phyloP scores from a whole-genome alignment of 805 yeast genomes.

The Cyberlindnera meyerae region DNA sequence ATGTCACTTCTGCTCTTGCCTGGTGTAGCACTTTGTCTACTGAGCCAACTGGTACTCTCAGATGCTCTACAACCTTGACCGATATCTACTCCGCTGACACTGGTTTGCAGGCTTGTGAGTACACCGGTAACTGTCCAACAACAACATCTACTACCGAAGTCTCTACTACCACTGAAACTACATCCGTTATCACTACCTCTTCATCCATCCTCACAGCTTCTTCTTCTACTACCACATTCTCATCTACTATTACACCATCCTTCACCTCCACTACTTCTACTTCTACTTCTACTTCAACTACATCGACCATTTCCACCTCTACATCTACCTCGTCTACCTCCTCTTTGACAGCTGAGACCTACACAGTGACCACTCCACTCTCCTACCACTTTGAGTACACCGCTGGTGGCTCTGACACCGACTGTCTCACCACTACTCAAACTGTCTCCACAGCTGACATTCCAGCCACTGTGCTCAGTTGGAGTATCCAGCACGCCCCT shows the following conservation, averaged over 20 bases:
- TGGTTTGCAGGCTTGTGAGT: slow-evolving; percentile 7
- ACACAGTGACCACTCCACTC: slow-evolving; percentile 15
- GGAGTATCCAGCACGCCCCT: slow-evolving; percentile 7
- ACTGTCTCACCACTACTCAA: slow-evolving; percentile 7
- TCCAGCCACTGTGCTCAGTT: slow-evolving; percentile 4
- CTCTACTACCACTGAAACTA: not conserved
- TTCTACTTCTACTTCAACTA: too few species aligned
- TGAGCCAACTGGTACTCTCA: slow-evolving; percentile 30
- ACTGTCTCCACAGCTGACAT: slow-evolving; percentile 5
- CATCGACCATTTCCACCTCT: slow-evolving; percentile 7
- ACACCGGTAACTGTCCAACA: not conserved
- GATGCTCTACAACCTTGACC: slow-evolving; percentile 24
- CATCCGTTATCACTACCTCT: slow-evolving; percentile 8
- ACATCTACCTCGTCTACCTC: slow-evolving; percentile 10
- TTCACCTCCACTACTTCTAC: too few species aligned
- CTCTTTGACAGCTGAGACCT: slow-evolving; percentile 3
- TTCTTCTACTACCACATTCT: not conserved
- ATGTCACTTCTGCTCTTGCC: slow-evolving; percentile 25
- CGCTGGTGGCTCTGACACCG: slow-evolving; percentile 7
- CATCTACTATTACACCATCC: too few species aligned
- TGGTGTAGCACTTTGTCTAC: slow-evolving; percentile 21
- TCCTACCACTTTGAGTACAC: slow-evolving; percentile 6
- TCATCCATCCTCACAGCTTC: not conserved
- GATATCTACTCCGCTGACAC: slow-evolving; percentile 1
- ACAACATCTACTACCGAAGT: not conserved